Percentiles rank a stretch among this genome's conserved stretches.
phyloP scores from a whole-genome alignment of 805 yeast species.

The Candida dajiaensis region DNA sequence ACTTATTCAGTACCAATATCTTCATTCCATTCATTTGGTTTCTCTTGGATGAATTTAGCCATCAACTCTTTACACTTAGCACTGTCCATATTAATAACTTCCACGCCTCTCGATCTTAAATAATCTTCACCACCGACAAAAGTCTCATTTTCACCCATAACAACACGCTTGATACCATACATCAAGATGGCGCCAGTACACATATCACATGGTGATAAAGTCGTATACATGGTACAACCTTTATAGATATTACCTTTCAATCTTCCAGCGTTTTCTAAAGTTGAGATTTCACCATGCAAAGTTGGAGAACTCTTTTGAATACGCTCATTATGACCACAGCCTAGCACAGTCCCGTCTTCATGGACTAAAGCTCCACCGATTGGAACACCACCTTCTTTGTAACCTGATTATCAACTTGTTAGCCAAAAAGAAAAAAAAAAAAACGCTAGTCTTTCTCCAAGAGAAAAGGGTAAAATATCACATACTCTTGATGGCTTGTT shows the following conservation, averaged over 20 bases:
- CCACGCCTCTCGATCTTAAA: conserved; percentile 61
- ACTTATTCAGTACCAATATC: conserved; percentile 54
- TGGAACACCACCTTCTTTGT: conserved; percentile 21
- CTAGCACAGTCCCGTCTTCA: conserved; percentile 75
- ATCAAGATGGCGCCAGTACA: conserved; percentile 89
- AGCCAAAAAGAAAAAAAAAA: neutral
- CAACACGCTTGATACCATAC: conserved; percentile 84
- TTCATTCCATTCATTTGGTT: conserved; percentile 77
- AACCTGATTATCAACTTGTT: conserved; percentile 34
- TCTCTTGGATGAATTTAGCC: conserved; percentile 70
- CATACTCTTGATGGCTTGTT: conserved; percentile 59
- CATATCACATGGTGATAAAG: conserved; percentile 92
- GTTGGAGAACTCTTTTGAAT: conserved; percentile 80
- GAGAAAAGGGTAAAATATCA: too few relatives aligned
- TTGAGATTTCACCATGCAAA: conserved; percentile 87
- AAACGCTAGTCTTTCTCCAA: too few relatives aligned
- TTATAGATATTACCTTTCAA: conserved; percentile 74
- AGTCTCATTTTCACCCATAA: conserved; percentile 81
- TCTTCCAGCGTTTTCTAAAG: conserved; percentile 88
- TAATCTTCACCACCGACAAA: conserved; percentile 81
- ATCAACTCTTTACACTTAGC: conserved; percentile 63
- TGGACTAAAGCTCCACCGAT: conserved; percentile 64
- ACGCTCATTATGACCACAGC: conserved; percentile 87
- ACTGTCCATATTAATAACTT: conserved; percentile 56
- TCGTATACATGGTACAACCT: conserved; percentile 81